phyloP scores from a whole-genome alignment of 805 yeast species.

The Zygoascus biomembranicola region DNA sequence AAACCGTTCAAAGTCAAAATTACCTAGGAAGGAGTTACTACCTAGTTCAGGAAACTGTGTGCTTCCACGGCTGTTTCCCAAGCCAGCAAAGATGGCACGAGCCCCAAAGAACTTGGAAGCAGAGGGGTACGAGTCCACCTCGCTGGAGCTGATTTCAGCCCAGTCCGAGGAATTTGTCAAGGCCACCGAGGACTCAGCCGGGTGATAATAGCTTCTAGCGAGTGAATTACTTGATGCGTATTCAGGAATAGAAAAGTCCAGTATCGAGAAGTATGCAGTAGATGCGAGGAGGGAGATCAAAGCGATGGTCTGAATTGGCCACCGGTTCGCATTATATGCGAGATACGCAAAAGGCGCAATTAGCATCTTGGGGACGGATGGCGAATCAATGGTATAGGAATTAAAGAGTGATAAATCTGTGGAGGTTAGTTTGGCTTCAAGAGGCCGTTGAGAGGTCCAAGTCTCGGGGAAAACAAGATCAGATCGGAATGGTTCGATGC shows the following conservation, averaged over 20 bases:
- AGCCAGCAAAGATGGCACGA: slow-evolving; percentile 17
- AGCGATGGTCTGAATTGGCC: slow-evolving; percentile 82
- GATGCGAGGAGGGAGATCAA: slow-evolving; percentile 67
- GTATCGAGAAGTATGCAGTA: slow-evolving; percentile 61
- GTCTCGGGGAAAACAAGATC: too few relatives aligned
- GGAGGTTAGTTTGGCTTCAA: too few relatives aligned
- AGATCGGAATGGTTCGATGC: too few relatives aligned
- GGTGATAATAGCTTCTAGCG: slow-evolving; percentile 17
- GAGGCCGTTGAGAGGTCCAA: too few relatives aligned
- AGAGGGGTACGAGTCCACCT: slow-evolving; percentile 7
- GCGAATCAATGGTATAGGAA: too few relatives aligned
- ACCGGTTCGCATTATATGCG: slow-evolving; percentile 52
- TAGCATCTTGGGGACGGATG: neutral
- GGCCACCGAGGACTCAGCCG: slow-evolving; percentile 5
- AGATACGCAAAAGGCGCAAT: slow-evolving; percentile 39
- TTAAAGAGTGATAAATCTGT: too few relatives aligned
- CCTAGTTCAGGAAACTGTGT: slow-evolving; percentile 12
- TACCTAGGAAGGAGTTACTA: slow-evolving; percentile 11
- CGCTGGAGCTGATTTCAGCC: slow-evolving; percentile 7
- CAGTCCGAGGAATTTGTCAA: slow-evolving; percentile 5
- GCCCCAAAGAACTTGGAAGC: slow-evolving; percentile 16
- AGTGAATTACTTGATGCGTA: slow-evolving; percentile 9
- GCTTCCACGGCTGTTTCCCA: slow-evolving; percentile 2
- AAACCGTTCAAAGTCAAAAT: slow-evolving; percentile 12
- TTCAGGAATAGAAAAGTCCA: slow-evolving; percentile 33